Evolutionary conservation across 2,329 filamentous ascomycete species (phyloP).

Genomic region (Talaromyces sp.): DNA sequence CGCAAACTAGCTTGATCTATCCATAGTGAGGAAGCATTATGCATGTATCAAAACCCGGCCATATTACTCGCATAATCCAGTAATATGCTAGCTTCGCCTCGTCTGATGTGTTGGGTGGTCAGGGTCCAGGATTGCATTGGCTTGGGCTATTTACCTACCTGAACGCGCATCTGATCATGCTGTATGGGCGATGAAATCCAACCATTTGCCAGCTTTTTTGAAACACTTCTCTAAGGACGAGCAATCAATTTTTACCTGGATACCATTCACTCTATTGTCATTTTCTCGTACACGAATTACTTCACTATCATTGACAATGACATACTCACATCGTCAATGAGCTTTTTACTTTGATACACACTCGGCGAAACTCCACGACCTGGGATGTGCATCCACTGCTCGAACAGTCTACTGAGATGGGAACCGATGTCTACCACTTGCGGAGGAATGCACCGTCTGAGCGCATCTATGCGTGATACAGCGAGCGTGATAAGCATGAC

Average conservation of each 20-base stretch:
- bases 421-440: constrained; percentile 41
- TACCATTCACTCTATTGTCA: background rate
- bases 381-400: constrained; percentile 42
- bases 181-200: background rate
- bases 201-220: background rate
- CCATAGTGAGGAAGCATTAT: background rate
- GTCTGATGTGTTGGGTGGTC: background rate
- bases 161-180: background rate
- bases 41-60: background rate
- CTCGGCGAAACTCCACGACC: constrained; percentile 45
- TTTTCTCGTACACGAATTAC: background rate
- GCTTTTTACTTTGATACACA: constrained; percentile 46
- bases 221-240: background rate
- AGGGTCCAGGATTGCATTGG: background rate
- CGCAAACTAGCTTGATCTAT: background rate
- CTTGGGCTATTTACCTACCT: background rate
- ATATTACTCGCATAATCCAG: background rate
- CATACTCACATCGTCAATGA: constrained; percentile 39
- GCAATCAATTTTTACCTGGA: background rate
- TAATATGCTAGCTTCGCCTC: background rate
- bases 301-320: background rate
- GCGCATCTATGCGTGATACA: background rate
- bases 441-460: constrained; percentile 39
- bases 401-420: constrained; percentile 42
- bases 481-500: background rate